Base-by-base conservation (phyloP, 192 early-diverging fungal genomes). In the Spizellomyces sp. region DNA sequence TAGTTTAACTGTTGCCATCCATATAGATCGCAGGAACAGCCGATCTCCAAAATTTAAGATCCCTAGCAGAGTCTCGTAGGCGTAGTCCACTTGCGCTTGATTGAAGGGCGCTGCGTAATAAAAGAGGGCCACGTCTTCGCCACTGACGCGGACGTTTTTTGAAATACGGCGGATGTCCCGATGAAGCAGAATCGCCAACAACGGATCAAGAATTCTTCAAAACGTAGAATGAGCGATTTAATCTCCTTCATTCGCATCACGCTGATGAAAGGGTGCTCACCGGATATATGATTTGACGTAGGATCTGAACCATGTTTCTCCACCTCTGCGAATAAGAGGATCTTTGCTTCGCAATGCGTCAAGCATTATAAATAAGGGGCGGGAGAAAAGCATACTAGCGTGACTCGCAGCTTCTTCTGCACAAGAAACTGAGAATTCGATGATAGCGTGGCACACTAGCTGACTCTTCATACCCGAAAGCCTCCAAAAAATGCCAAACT, bases 321-420 rank as follows among this genome's bases (percentile, higher is more conserved):
- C 90, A 12, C 83, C 84, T 41, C 88, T 79, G 44, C 81, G 79
- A 61, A 88, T 77, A 0, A 81, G 72, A 0, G 86, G 82, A 55
- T 80, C 82, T 27, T 80, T 71, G 42, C 85, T 86, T 41, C 80
- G 69, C 46, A 93, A 76, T 48, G 85, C 79, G 66, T 96, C 95
- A 8, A 96, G 73, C 57, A 92, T 86, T 8, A 96, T 66, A 67
- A 94, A 90, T 80, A 94, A 84, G 5, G 91, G 88, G 59, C 93
- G 77, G 1, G 89, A 81, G 75, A 95, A 95, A 1, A 81, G 77
- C 44, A 84, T 65, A 2, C 75, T 71, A 12, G 71, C 58, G 44
- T 80, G 63, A 14, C 73, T 57, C 6, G 74, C 79, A 47, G 82
- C 69, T 6, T 87, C 41, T 46, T 62, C 75, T 75, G 46, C 12